A percentile compares a stretch with the other conserved stretches of the same genome.
Conservation (phyloP, 2,329 filamentous ascomycete species). For the Colletotrichum tanaceti region DNA sequence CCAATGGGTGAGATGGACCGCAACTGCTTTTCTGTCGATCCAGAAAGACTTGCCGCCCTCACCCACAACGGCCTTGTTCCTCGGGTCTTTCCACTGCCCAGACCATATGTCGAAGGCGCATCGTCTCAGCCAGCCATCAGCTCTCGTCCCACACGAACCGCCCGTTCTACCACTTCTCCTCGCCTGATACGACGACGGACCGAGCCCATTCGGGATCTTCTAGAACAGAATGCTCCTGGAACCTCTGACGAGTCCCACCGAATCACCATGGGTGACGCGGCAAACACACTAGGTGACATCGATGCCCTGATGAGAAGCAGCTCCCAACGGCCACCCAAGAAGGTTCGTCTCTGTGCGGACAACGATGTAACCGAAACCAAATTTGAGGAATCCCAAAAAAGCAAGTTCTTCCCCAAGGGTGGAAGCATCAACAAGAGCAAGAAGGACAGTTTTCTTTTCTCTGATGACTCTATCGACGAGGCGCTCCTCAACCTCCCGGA, state of each 20-base stretch:
- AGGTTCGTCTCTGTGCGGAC: constrained; percentile 66
- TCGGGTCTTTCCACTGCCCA: constrained; percentile 68
- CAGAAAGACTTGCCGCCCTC: constrained; percentile 59
- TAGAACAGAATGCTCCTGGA: constrained; percentile 43
- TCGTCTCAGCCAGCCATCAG: constrained; percentile 42
- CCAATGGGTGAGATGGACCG: constrained; percentile 72
- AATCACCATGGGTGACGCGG: constrained; percentile 14
- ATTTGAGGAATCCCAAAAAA: constrained; percentile 56
- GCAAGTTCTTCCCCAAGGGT: constrained; percentile 64
- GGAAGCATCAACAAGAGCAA: constrained; percentile 46
- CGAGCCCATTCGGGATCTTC: constrained; percentile 62
- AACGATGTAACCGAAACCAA: constrained; percentile 45
- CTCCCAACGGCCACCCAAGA: constrained; percentile 62
- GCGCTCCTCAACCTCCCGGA: constrained; percentile 64
- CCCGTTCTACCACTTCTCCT: constrained; percentile 49
- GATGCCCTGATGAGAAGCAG: constrained; percentile 36
- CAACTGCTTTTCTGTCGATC: constrained; percentile 68
- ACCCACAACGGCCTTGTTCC: constrained; percentile 63
- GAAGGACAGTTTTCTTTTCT: constrained; percentile 60
- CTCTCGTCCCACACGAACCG: constrained; percentile 38
- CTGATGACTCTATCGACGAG: constrained; percentile 69
- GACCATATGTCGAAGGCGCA: constrained; percentile 63
- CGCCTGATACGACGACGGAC: constrained; percentile 62
- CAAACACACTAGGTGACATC: constrained; percentile 34
- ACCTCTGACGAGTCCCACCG: constrained; percentile 26